These are phyloP conservation scores for Pyrus pyrifolia DNA, from an alignment of 306 rosid genomes.

Conservation along the genomic window DNA sequence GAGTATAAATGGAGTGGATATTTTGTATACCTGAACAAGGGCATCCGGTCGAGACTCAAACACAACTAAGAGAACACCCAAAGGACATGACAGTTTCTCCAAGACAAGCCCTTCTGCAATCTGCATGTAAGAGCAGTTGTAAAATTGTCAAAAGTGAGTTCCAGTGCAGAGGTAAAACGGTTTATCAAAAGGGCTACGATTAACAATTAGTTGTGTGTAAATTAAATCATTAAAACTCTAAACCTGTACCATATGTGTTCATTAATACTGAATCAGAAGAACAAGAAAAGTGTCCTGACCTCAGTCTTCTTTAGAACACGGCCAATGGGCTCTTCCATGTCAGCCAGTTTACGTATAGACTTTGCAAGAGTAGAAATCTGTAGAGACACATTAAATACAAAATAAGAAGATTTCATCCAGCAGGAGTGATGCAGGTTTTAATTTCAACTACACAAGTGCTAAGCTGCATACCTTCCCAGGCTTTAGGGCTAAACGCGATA, in stretches of 20 bases:
- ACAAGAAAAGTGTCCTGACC: conserved; percentile 34
- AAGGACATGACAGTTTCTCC: conserved; percentile 64
- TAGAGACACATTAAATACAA: not conserved
- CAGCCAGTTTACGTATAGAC: conserved; percentile 69
- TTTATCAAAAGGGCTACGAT: not conserved
- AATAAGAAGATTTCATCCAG: not conserved
- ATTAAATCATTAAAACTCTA: not conserved
- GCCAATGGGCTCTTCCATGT: conserved; percentile 85
- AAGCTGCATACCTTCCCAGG: conserved; percentile 61
- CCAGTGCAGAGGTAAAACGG: not conserved
- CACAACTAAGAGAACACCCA: conserved; percentile 78
- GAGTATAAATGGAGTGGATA: not conserved
- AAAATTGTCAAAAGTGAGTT: conserved; percentile 16
- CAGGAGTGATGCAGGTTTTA: not conserved
- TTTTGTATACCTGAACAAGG: conserved; percentile 70
- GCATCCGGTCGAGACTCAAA: conserved; percentile 98
- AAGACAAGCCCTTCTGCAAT: conserved; percentile 64
- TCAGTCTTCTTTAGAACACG: conserved; percentile 62
- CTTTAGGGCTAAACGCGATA: conserved; percentile 70
- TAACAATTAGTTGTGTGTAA: not conserved
- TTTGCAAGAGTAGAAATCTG: conserved; percentile 66
- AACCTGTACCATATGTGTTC: not conserved
- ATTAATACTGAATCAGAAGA: not conserved
- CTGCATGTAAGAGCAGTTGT: conserved; percentile 42
- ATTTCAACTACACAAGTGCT: not conserved